These are phyloP conservation scores for Solanum neorickii DNA, from an alignment of 257 asterid genomes.

Conservation along the genomic window DNA sequence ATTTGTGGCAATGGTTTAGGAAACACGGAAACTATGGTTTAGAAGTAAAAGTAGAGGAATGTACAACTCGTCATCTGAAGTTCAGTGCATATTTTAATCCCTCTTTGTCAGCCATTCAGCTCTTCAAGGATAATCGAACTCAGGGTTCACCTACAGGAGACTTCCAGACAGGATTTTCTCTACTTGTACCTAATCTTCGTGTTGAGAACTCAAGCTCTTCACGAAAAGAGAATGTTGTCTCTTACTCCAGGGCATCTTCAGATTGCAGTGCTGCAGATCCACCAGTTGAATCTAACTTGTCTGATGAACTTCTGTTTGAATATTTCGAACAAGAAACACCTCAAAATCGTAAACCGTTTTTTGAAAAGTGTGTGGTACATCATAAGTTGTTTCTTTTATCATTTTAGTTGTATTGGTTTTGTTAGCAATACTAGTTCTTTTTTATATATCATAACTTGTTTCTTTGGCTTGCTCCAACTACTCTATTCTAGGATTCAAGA, in stretches of 20 bases:
- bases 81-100: conserved; percentile 17
- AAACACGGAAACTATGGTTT: conserved; percentile 11
- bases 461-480: not conserved
- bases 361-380: conserved; percentile 9
- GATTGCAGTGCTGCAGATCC: not conserved
- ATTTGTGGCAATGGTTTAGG: conserved; percentile 19
- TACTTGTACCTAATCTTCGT: not conserved
- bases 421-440: not conserved
- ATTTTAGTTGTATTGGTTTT: not conserved
- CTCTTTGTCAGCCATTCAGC: conserved; percentile 13
- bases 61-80: not conserved
- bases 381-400: not conserved
- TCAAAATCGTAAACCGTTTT: conserved; percentile 12
- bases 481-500: conserved; percentile 6
- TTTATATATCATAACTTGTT: not conserved
- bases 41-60: conserved; percentile 9
- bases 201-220: not conserved
- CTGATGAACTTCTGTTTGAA: conserved; percentile 17
- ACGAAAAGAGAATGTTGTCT: not conserved
- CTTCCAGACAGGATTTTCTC: not conserved
- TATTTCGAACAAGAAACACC: conserved; percentile 13
- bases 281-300: not conserved
- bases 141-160: not conserved
- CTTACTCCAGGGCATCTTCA: not conserved
- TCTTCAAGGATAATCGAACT: not conserved